phyloP scores from a whole-genome alignment of 169 alveolate genomes.

The Ichthyophthirius multifiliis region DNA sequence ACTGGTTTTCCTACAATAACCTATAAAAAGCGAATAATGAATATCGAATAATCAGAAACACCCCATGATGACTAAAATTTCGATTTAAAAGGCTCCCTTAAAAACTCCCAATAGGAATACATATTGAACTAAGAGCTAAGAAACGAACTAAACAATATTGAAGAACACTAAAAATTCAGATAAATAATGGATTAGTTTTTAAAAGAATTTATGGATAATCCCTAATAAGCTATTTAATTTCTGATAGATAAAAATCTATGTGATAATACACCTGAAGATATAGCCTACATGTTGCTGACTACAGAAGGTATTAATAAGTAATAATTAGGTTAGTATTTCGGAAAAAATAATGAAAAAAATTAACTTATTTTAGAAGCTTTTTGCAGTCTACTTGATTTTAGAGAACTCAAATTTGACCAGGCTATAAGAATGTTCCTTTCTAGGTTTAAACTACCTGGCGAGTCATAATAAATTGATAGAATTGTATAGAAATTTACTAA shows the following conservation, averaged over 20 bases:
- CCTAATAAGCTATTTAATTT: slow-evolving; percentile 21
- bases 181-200: slow-evolving; percentile 16
- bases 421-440: slow-evolving; percentile 32
- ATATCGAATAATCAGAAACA: not conserved
- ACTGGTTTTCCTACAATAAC: slow-evolving; percentile 2
- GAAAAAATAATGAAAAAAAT: slow-evolving; percentile 5
- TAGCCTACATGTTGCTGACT: slow-evolving; percentile 6
- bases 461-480: slow-evolving; percentile 36
- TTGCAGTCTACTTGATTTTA: slow-evolving; percentile 11
- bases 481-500: slow-evolving; percentile 16
- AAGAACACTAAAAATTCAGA: slow-evolving; percentile 14
- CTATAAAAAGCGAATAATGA: not conserved
- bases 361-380: slow-evolving; percentile 17
- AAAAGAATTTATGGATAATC: slow-evolving; percentile 19
- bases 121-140: not conserved
- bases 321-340: slow-evolving; percentile 17
- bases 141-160: not conserved
- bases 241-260: slow-evolving; percentile 2
- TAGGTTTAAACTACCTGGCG: slow-evolving; percentile 34
- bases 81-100: not conserved
- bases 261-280: slow-evolving; percentile 14
- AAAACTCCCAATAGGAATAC: not conserved
- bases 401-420: not conserved
- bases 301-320: slow-evolving; percentile 33
- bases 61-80: not conserved